These are phyloP conservation scores for Boletus subparvulus DNA, from an alignment of 768 basidiomycete species.

Conservation along the genomic window DNA sequence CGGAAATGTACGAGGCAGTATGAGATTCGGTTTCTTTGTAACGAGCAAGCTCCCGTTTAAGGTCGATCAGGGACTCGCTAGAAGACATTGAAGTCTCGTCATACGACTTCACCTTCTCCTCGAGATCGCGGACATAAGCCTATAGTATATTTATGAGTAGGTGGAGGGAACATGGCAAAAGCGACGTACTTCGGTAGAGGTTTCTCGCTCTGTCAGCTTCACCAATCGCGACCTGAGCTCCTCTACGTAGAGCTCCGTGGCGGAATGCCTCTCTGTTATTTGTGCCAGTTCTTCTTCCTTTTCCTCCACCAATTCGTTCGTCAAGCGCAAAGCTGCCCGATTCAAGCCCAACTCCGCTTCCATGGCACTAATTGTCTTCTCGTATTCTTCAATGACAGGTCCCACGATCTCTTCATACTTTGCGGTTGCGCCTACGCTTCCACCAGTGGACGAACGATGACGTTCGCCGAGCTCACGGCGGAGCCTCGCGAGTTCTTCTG, in stretches of 20 bases:
- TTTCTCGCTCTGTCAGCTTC: conserved; percentile 85
- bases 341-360: conserved; percentile 90
- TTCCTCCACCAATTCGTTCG: conserved; percentile 91
- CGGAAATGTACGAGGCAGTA: conserved; percentile 76
- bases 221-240: conserved; percentile 78
- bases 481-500: conserved; percentile 80
- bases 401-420: conserved; percentile 93
- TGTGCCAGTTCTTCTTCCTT: conserved; percentile 77
- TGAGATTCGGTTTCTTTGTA: conserved; percentile 75
- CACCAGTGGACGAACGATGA: conserved; percentile 57
- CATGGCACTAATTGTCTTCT: conserved; percentile 93
- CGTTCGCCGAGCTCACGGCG: conserved; percentile 76
- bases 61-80: conserved; percentile 75
- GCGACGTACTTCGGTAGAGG: conserved; percentile 78
- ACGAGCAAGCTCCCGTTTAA: conserved; percentile 77
- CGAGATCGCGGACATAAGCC: conserved; percentile 92
- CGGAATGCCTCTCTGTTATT: conserved; percentile 66
- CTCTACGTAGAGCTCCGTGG: conserved; percentile 83
- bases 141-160: conserved; percentile 31
- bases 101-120: conserved; percentile 84
- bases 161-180: not conserved
- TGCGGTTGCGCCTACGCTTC: conserved; percentile 64
- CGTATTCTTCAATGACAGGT: conserved; percentile 98
- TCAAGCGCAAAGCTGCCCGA: conserved; percentile 81
- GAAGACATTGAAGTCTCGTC: conserved; percentile 78